phyloP scores from a whole-genome alignment of 1,139 yeast species.

The Meyerozyma carpophila region DNA sequence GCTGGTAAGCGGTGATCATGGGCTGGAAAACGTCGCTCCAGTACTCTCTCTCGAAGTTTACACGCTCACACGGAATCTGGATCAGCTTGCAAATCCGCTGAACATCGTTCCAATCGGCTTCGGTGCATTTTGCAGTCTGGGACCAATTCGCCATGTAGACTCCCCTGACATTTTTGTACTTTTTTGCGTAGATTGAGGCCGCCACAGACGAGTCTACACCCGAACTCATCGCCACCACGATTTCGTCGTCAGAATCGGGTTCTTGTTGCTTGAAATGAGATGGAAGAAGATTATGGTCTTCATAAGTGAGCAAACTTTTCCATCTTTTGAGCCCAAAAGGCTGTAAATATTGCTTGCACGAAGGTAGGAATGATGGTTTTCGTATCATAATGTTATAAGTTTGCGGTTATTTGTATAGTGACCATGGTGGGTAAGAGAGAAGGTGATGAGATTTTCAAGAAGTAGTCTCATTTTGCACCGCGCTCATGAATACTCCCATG shows the following conservation, averaged over 20 bases:
- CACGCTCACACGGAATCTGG: conserved; percentile 65
- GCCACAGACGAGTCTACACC: conserved; percentile 95
- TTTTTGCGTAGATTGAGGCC: conserved; percentile 62
- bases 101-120: conserved; percentile 86
- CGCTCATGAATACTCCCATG: neutral
- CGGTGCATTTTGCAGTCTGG: conserved; percentile 67
- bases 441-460: no score
- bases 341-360: neutral
- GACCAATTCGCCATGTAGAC: conserved; percentile 94
- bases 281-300: conserved; percentile 3
- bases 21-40: conserved; percentile 93
- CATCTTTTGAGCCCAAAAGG: neutral
- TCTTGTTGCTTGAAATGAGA: conserved; percentile 23
- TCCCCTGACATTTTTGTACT: conserved; percentile 59
- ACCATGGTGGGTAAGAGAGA: neutral
- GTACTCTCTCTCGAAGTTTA: conserved; percentile 83
- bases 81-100: conserved; percentile 55
- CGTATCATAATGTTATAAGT: neutral
- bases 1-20: conserved; percentile 67
- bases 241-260: conserved; percentile 51
- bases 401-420: neutral
- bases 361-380: neutral
- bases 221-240: conserved; percentile 88
- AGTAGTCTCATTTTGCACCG: no score
- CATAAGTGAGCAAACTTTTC: conserved; percentile 1